Base-by-base conservation (phyloP, 306 rosid genomes). In the Inga leiocalycina region DNA sequence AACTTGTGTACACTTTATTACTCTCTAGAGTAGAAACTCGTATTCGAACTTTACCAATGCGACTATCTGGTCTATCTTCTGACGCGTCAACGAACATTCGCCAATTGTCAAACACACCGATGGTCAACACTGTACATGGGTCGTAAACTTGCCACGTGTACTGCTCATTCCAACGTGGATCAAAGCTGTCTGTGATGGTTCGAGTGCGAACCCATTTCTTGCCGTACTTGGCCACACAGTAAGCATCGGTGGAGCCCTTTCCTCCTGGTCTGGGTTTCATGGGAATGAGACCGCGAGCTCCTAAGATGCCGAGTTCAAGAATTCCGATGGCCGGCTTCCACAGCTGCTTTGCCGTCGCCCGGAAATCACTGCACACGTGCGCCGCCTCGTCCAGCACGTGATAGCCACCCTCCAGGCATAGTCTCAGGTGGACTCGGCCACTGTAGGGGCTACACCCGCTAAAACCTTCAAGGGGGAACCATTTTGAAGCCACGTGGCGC, bases 311-410 rank as follows among this genome's bases (percentile, higher is more conserved):
- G 0, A 96, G 88, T 85, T 96, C 99, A 3, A 96, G 81, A 54
- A 96, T 89, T 49, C 99, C 99, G 13, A 96, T 71, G 2, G 99
- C 69, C 8, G 98, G 92, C 86, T 94, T 94, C 98, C 98, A 94
- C 0, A 96, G 85, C 80, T 92, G 98, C 86, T 96, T 96, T 1
- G 99, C 98, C 44, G 99, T 92, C 41, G 98, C 94, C 0, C 99
- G 91, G 70, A 96, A 94, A 17, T 96, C 99, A 48, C 99, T 96
- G 87, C 98, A 92, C 87, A 96, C 88, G 84, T 96, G 99, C 71
- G 99, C 98, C 79, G 99, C 98, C 80, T 96, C 99, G 57, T 96
- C 99, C 3, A 94, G 91, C 91, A 96, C 99, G 90, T 96, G 99
- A 87, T 96, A 96, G 4, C 99, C 99, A 0, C 97, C 99, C 27